These are phyloP conservation scores for Nakazawaea molendinolei DNA, from an alignment of 805 yeast species.

Conservation along the genomic window DNA sequence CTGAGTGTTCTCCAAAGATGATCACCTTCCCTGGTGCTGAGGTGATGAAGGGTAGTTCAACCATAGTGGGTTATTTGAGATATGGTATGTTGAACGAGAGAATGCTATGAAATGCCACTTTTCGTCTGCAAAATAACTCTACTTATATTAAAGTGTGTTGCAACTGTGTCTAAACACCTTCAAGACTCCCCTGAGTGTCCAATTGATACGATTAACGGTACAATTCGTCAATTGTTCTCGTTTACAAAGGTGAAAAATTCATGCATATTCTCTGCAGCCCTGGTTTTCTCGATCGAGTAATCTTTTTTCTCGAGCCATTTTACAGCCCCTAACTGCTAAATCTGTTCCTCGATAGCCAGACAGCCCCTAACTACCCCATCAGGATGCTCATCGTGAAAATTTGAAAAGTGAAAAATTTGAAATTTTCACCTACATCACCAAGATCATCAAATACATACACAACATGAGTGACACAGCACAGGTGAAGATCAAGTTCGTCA, in stretches of 20 bases:
- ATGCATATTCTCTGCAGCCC: background rate
- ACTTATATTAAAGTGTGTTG: background rate
- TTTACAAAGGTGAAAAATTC: no score
- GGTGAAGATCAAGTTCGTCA: conserved; percentile 74
- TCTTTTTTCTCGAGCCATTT: no score
- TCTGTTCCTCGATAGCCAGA: no score
- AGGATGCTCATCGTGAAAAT: background rate
- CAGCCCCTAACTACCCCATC: background rate
- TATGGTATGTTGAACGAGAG: background rate
- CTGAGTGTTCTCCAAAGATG: conserved; percentile 95
- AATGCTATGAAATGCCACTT: background rate
- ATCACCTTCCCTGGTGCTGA: conserved; percentile 98
- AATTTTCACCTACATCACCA: background rate
- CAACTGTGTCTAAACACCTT: background rate
- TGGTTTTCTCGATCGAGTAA: no score
- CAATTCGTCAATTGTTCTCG: background rate
- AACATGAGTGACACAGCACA: conserved; percentile 28
- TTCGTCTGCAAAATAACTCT: background rate
- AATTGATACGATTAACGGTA: no score
- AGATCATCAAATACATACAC: background rate
- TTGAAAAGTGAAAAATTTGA: background rate
- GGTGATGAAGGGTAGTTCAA: conserved; percentile 52
- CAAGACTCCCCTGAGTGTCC: no score
- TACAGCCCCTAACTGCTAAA: no score
- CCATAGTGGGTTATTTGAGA: background rate